These are phyloP conservation scores for Datisca glomerata DNA, from an alignment of 306 rosid species.

Conservation along the genomic window DNA sequence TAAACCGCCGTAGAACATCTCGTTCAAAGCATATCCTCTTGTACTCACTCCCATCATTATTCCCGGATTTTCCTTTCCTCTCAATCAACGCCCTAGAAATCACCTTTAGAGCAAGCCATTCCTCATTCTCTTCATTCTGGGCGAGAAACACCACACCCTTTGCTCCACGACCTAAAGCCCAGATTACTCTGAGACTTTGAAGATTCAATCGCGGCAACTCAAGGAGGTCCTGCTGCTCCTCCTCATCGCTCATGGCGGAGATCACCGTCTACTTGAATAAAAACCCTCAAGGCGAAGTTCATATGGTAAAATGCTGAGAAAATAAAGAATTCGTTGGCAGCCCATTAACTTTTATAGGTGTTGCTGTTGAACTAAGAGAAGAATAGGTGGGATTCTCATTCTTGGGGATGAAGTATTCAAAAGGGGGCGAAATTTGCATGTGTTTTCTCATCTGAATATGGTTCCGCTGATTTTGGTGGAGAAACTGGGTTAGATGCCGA, in stretches of 20 bases:
- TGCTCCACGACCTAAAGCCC: slow-evolving; percentile 92
- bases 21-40: slow-evolving; percentile 64
- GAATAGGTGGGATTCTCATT: no score
- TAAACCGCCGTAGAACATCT: slow-evolving; percentile 41
- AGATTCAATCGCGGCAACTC: slow-evolving; percentile 22
- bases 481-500: background rate
- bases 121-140: slow-evolving; percentile 5
- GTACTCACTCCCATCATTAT: slow-evolving; percentile 17
- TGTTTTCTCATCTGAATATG: no score
- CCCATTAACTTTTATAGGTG: no score
- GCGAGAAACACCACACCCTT: slow-evolving; percentile 79
- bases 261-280: background rate
- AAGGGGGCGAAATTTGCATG: background rate
- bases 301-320: no score
- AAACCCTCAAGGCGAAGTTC: no score
- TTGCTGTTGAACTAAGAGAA: no score
- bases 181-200: slow-evolving; percentile 29
- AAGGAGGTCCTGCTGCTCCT: background rate
- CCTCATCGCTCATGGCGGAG: slow-evolving; percentile 22
- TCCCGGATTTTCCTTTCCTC: slow-evolving; percentile 19
- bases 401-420: slow-evolving; percentile 2
- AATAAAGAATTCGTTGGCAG: no score
- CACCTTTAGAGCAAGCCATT: slow-evolving; percentile 59
- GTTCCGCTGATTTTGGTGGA: background rate
- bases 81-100: slow-evolving; percentile 47